A percentile compares a stretch with the other conserved stretches of the same genome.
These are phyloP conservation scores for Incumbomyces delicatus DNA, from an alignment of 2,329 filamentous ascomycete genomes.

Conservation along the genomic window DNA sequence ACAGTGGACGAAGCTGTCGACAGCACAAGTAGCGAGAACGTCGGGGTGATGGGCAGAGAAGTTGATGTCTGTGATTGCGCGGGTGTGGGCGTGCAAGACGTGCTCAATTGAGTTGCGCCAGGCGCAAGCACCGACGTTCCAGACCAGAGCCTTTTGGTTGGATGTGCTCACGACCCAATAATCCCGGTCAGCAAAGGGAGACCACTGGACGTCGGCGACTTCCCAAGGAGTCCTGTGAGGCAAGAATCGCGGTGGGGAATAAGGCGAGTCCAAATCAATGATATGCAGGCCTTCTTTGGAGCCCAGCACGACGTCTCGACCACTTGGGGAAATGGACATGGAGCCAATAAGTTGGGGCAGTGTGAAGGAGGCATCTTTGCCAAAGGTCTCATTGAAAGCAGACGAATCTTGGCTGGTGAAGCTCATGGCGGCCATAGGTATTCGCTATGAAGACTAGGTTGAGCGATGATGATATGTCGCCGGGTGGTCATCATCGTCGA, in stretches of 20 bases:
- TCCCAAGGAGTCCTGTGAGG: slow-evolving; percentile 87
- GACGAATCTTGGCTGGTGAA: slow-evolving; percentile 42
- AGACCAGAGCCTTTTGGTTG: slow-evolving; percentile 87
- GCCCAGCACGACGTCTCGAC: slow-evolving; percentile 80
- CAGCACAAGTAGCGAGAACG: slow-evolving; percentile 76
- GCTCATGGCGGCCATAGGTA: slow-evolving; percentile 26
- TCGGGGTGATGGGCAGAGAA: slow-evolving; percentile 91
- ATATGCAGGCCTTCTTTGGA: slow-evolving; percentile 83
- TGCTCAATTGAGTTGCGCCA: slow-evolving; percentile 77
- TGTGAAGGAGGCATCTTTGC: slow-evolving; percentile 71
- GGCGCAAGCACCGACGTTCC: slow-evolving; percentile 68
- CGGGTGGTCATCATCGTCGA: slow-evolving; percentile 8
- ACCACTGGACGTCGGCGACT: slow-evolving; percentile 94
- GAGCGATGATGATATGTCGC: background rate
- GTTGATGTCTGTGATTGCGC: slow-evolving; percentile 92
- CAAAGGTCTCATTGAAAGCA: slow-evolving; percentile 80
- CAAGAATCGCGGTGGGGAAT: slow-evolving; percentile 74
- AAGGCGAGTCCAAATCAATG: slow-evolving; percentile 83
- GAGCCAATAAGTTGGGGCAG: slow-evolving; percentile 74
- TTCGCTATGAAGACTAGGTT: slow-evolving; percentile 21
- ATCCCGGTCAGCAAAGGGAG: slow-evolving; percentile 76
- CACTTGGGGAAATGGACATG: slow-evolving; percentile 84
- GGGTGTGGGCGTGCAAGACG: slow-evolving; percentile 72
- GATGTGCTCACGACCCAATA: slow-evolving; percentile 93
- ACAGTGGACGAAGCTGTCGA: slow-evolving; percentile 85